phyloP scores from a whole-genome alignment of 306 rosid genomes.

The Mimosa pudica region DNA sequence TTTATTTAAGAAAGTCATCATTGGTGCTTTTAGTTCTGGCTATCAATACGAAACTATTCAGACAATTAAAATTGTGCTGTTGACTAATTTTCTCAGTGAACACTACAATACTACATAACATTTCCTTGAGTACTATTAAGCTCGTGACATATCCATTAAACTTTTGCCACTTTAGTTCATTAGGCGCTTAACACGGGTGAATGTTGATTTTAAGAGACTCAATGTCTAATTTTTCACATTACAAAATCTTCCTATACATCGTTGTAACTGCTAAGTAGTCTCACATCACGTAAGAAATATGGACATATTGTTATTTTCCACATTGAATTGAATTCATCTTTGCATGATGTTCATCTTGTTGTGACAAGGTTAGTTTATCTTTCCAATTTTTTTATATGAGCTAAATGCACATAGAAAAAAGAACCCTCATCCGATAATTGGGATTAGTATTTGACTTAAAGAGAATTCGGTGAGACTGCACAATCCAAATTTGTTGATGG shows the following conservation, averaged over 20 bases:
- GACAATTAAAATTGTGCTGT: background rate
- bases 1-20: background rate
- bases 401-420: too few relatives aligned
- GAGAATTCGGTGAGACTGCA: background rate
- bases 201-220: background rate
- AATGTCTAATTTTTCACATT: background rate
- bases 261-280: too few relatives aligned
- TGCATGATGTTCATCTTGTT: too few relatives aligned
- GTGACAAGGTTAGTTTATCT: too few relatives aligned
- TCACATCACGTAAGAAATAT: too few relatives aligned
- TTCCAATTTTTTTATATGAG: too few relatives aligned
- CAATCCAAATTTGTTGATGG: background rate
- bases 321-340: too few relatives aligned
- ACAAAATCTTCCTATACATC: background rate
- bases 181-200: background rate
- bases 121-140: conserved; percentile 3
- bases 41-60: background rate
- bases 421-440: too few relatives aligned
- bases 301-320: too few relatives aligned
- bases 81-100: background rate
- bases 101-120: background rate
- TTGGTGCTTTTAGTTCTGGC: background rate
- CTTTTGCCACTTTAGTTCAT: background rate
- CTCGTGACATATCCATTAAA: background rate
- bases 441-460: too few relatives aligned